phyloP scores from a whole-genome alignment of 2,329 filamentous ascomycete species.

The Microdochium bolleyi region DNA sequence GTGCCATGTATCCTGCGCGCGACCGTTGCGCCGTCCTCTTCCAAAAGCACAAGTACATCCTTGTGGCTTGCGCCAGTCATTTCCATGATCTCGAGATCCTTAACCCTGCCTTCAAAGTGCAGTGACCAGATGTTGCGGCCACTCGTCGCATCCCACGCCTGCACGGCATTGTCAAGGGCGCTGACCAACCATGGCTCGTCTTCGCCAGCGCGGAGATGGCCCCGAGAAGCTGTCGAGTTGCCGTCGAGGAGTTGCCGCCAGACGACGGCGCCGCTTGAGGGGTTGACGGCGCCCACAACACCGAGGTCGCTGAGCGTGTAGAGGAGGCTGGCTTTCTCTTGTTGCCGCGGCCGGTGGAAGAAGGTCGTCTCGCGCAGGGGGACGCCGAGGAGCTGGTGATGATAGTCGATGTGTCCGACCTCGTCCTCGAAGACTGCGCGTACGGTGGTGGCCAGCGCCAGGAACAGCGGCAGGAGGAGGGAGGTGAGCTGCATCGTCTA shows the following conservation, averaged over 20 bases:
- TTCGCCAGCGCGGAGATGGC: conserved; percentile 65
- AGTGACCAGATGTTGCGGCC: conserved; percentile 73
- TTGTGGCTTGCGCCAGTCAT: conserved; percentile 53
- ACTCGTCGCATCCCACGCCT: conserved; percentile 76
- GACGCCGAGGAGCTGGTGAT: conserved; percentile 79
- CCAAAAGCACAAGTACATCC: conserved; percentile 64
- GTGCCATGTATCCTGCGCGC: conserved; percentile 66
- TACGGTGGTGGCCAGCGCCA: conserved; percentile 38
- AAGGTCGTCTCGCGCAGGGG: conserved; percentile 81
- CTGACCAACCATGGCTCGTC: conserved; percentile 72
- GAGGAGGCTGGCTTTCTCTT: conserved; percentile 79
- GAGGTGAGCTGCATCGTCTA: not conserved
- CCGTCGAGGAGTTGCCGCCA: conserved; percentile 75
- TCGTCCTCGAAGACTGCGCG: conserved; percentile 81
- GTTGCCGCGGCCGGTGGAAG: conserved; percentile 79
- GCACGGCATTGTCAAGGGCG: conserved; percentile 61
- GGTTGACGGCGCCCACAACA: conserved; percentile 82
- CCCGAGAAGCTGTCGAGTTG: conserved; percentile 34
- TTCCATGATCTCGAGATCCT: conserved; percentile 72
- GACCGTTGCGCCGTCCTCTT: conserved; percentile 46
- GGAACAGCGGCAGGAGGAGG: conserved; percentile 16
- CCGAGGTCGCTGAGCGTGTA: conserved; percentile 85
- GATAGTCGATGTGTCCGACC: conserved; percentile 86
- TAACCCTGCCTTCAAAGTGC: conserved; percentile 48
- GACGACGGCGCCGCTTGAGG: conserved; percentile 72